Evolutionary conservation across 2,329 filamentous ascomycete species (phyloP), one percentile per base, ranked within the genome.

Genomic region (Gaeumannomyces tritici): DNA sequence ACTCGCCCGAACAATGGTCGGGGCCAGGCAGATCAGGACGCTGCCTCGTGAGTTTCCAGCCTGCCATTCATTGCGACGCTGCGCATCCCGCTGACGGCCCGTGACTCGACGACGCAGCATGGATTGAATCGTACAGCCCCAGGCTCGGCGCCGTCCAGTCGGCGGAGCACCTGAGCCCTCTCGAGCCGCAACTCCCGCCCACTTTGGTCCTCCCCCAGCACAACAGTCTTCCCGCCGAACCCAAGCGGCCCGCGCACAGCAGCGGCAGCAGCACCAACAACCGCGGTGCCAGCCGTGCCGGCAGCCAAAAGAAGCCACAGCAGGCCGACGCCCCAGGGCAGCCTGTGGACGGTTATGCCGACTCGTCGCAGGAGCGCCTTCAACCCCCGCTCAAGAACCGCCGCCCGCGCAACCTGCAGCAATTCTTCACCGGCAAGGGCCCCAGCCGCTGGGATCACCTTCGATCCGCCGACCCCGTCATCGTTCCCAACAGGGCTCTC

Each of bases 381-480:
- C 42, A 51, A 21, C 42, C 42, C n/a, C 61, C 47, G 28, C 61
- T 59, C 15, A 57, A 56, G 55, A 62, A 26, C 7, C 60, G n/a
- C 15, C 61, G 55, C 26, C 59, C 59, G 27, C 31, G 35, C 18
- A 29, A 55, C 13, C 71, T 84, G 26, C 78, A 79, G 61, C 75
- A 76, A 61, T 72, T 83, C 27, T 75, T 84, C 61, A 74, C 67
- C 62, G 73, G 71, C 65, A 78, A 81, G 66, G 77, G 81, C 57
- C 78, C 74, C 33, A 70, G 76, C 62, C 78, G 72, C 71, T 86
- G 83, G 83, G 83, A 86, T 67, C 82, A 86, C 67, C 70, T 86
- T 61, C 80, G 83, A 61, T 80, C 81, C 3, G 77, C 80, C 42
- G 83, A 86, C 64, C 83, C 83, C 4, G 82, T 86, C 65, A 84